phyloP scores from a whole-genome alignment of 139 green algal genomes.

The Pycnococcus provasolii region DNA sequence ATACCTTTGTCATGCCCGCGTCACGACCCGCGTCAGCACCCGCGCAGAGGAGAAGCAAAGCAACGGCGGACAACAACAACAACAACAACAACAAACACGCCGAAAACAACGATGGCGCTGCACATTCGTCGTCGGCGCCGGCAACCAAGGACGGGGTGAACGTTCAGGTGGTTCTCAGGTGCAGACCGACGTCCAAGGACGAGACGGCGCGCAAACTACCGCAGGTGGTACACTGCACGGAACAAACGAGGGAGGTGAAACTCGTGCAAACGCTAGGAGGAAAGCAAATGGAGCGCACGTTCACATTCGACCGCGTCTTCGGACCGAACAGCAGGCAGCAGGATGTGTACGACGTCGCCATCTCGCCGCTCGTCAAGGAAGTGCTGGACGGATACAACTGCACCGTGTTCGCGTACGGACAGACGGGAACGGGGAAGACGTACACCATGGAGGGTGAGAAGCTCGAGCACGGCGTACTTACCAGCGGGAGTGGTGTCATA shows the following conservation, averaged over 20 bases:
- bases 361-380: slow-evolving; percentile 87
- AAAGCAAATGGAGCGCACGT: slow-evolving; percentile 69
- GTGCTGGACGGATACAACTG: slow-evolving; percentile 43
- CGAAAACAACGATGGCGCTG: no score
- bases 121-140: background rate
- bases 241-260: slow-evolving; percentile 61
- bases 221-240: slow-evolving; percentile 66
- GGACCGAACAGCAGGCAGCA: slow-evolving; percentile 64
- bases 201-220: background rate
- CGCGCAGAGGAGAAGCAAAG: no score
- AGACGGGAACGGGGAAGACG: slow-evolving; percentile 95
- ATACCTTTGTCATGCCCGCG: no score
- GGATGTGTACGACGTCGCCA: slow-evolving; percentile 68
- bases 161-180: slow-evolving; percentile 90
- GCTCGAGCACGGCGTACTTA: slow-evolving; percentile 29
- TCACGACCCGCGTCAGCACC: no score
- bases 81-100: no score
- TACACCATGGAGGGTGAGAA: slow-evolving; percentile 85
- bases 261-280: slow-evolving; percentile 61
- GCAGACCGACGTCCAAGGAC: slow-evolving; percentile 55
- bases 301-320: slow-evolving; percentile 94
- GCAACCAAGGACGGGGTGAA: slow-evolving; percentile 47
- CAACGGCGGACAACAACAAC: no score
- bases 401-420: slow-evolving; percentile 51
- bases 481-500: slow-evolving; percentile 78